Conservation (phyloP, 208 protist genomes). For the Trypanosoma cruzi region DNA sequence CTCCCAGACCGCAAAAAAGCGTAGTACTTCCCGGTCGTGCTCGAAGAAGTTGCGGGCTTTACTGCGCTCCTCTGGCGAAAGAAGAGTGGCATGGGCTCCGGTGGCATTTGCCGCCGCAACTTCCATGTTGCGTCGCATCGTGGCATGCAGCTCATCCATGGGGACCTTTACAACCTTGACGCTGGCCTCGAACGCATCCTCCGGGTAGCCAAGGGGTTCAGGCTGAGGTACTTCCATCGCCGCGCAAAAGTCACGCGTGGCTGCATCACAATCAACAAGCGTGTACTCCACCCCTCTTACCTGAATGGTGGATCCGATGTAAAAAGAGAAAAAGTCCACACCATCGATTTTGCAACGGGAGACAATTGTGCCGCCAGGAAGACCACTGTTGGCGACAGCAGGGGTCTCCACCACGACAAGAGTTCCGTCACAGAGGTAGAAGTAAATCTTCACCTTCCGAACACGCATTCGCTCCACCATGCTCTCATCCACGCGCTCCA, state of each 20-base stretch:
- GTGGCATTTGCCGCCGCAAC: constrained; percentile 55
- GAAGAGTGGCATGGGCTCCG: constrained; percentile 74
- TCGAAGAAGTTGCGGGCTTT: constrained; percentile 89
- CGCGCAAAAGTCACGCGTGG: constrained; percentile 92
- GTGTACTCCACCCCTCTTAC: constrained; percentile 90
- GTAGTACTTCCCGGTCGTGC: constrained; percentile 95
- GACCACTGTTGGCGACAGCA: constrained; percentile 91
- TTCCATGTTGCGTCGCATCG: constrained; percentile 87
- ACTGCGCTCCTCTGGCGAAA: constrained; percentile 80
- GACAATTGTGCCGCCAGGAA: constrained; percentile 91
- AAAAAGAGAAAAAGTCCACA: constrained; percentile 77
- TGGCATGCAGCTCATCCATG: constrained; percentile 71
- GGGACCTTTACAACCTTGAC: constrained; percentile 19
- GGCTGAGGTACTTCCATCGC: constrained; percentile 76
- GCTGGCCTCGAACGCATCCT: constrained; percentile 78
- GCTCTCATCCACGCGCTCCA: constrained; percentile 93
- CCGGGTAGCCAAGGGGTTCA: constrained; percentile 71
- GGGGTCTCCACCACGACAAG: constrained; percentile 94
- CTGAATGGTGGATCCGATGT: constrained; percentile 76
- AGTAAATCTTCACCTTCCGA: constrained; percentile 92
- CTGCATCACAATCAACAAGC: constrained; percentile 95
- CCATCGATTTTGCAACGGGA: constrained; percentile 83
- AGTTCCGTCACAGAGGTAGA: constrained; percentile 95
- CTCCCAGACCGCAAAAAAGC: constrained; percentile 96
- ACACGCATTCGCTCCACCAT: constrained; percentile 87